Evolutionary conservation across 1,284 basidiomycete genomes (phyloP).

Genomic region (Ganoderma multipileum): DNA sequence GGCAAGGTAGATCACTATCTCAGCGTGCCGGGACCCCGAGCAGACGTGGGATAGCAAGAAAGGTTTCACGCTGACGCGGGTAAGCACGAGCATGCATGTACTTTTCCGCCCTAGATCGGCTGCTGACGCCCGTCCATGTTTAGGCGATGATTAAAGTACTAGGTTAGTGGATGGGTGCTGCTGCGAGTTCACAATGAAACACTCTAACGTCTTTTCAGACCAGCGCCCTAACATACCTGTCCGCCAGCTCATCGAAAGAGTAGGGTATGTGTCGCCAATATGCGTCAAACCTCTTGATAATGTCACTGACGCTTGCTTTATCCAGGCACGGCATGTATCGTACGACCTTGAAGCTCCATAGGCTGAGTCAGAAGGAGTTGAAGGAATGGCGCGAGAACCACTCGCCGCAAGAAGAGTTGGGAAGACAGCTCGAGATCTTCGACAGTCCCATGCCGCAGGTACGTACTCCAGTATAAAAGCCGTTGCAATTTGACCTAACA

Average conservation of each 20-base stretch:
- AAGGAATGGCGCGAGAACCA: background rate
- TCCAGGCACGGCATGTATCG: background rate
- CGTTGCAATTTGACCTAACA: background rate
- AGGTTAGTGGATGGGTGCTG: background rate
- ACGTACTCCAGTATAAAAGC: background rate
- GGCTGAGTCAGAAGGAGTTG: background rate
- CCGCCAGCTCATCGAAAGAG: conserved; percentile 1
- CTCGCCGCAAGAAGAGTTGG: background rate
- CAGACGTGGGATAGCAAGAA: conserved; percentile 9
- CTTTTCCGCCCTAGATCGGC: background rate
- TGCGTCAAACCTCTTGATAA: background rate
- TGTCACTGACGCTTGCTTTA: background rate
- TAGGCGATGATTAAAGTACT: conserved; percentile 11
- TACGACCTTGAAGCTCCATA: background rate
- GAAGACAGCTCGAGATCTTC: background rate
- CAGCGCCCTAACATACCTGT: conserved; percentile 1
- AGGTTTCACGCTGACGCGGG: conserved; percentile 14
- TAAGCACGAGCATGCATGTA: background rate
- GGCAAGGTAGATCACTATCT: conserved; percentile 2
- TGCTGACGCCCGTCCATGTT: background rate
- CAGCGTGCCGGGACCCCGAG: conserved; percentile 11
- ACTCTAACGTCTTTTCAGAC: background rate
- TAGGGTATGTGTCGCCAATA: background rate
- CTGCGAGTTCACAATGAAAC: background rate
- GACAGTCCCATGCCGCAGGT: background rate